Evolutionary conservation across 2,329 filamentous ascomycete genomes (phyloP).

Genomic region (Exophiala alcalophila): DNA sequence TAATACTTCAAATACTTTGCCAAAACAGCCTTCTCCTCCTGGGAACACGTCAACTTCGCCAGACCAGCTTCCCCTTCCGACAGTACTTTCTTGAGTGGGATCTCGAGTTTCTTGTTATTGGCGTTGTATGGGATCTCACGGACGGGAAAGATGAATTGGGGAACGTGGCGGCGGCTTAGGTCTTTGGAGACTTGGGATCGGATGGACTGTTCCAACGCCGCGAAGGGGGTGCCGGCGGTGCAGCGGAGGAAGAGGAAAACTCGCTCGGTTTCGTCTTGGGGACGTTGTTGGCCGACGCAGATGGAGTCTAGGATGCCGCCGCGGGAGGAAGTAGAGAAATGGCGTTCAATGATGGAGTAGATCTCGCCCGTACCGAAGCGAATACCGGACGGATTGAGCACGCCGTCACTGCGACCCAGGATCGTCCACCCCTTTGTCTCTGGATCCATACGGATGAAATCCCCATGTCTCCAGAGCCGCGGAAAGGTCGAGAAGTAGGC

Average conservation of each 20-base stretch:
- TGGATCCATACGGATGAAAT: slow-evolving; percentile 70
- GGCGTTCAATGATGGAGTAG: slow-evolving; percentile 62
- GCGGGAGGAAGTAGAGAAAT: slow-evolving; percentile 1
- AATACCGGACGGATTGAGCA: slow-evolving; percentile 75
- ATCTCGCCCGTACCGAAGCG: slow-evolving; percentile 79
- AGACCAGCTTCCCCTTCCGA: slow-evolving; percentile 4
- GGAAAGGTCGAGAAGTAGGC: slow-evolving; percentile 29
- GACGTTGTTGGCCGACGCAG: slow-evolving; percentile 17
- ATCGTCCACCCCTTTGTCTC: slow-evolving; percentile 53
- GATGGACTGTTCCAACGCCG: slow-evolving; percentile 53
- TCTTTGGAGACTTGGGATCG: slow-evolving; percentile 63
- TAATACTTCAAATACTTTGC: slow-evolving; percentile 11
- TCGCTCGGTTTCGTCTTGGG: slow-evolving; percentile 14
- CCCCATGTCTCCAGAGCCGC: slow-evolving; percentile 73
- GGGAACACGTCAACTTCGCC: slow-evolving; percentile 1
- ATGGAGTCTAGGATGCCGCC: slow-evolving; percentile 9
- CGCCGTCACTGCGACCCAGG: slow-evolving; percentile 58
- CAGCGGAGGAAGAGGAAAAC: slow-evolving; percentile 25
- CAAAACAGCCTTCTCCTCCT: slow-evolving; percentile 10
- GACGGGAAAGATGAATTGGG: slow-evolving; percentile 18
- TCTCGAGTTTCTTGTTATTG: slow-evolving; percentile 26
- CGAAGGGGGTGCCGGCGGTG: neutral
- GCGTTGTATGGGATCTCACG: slow-evolving; percentile 19
- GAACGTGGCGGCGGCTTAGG: slow-evolving; percentile 49
- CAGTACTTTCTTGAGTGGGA: slow-evolving; percentile 12